Percentiles rank a stretch among this genome's conserved stretches.
Conservation (phyloP, 108 stramenopile genomes). For the Asterionellopsis glacialis region DNA sequence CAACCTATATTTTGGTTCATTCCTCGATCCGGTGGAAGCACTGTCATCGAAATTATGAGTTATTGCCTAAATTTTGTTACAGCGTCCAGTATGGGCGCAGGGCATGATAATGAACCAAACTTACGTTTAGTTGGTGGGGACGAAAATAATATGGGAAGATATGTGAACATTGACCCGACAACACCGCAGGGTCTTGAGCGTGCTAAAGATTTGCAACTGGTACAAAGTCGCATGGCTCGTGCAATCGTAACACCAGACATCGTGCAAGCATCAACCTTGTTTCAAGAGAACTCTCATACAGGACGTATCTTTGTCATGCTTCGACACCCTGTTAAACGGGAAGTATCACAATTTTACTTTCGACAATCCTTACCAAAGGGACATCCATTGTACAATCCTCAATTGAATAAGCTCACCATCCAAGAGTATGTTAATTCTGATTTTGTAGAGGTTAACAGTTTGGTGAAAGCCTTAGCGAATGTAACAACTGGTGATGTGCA, state of each 20-base stretch:
- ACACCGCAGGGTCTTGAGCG: constrained; percentile 25
- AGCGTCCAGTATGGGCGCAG: constrained; percentile 3
- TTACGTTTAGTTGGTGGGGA: too few relatives aligned
- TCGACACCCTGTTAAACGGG: constrained; percentile 31
- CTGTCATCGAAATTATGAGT: background rate
- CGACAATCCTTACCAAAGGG: constrained; percentile 31
- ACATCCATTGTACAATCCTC: constrained; percentile 27
- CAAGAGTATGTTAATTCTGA: constrained; percentile 37
- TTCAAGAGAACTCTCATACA: background rate
- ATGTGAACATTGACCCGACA: constrained; percentile 40
- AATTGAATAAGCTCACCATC: constrained; percentile 26
- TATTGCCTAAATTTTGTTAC: constrained; percentile 1
- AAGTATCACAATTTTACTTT: constrained; percentile 31
- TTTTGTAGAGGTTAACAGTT: constrained; percentile 47
- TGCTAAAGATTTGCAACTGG: constrained; percentile 26
- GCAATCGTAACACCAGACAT: constrained; percentile 4
- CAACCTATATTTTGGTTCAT: constrained; percentile 30
- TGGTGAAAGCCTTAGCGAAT: constrained; percentile 27
- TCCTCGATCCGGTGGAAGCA: constrained; percentile 23
- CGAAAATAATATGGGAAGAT: background rate
- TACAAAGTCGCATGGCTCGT: constrained; percentile 10
- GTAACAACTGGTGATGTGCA: constrained; percentile 23
- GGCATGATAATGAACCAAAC: too few relatives aligned
- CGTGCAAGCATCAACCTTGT: background rate
- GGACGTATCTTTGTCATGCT: constrained; percentile 16